phyloP scores from a whole-genome alignment of 805 yeast species.

The Komagataella kurtzmanii region DNA sequence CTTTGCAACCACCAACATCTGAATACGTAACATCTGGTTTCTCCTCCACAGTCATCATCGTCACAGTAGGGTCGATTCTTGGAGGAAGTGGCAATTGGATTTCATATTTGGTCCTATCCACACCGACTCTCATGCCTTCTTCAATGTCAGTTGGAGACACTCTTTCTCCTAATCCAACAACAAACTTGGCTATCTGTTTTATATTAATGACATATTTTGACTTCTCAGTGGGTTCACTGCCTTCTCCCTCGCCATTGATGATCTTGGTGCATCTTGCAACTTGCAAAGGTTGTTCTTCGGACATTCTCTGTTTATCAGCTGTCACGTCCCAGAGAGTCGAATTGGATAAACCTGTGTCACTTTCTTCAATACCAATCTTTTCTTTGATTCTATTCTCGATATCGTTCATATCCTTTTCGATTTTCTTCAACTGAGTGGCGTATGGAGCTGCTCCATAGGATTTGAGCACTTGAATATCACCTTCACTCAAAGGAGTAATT shows the following conservation, averaged over 20 bases:
- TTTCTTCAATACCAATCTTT: slow-evolving; percentile 86
- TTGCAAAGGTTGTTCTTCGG: slow-evolving; percentile 91
- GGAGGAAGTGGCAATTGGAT: slow-evolving; percentile 97
- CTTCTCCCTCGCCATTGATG: slow-evolving; percentile 44
- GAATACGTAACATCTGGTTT: slow-evolving; percentile 98
- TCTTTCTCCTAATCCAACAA: slow-evolving; percentile 90
- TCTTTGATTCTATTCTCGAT: slow-evolving; percentile 85
- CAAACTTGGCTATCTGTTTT: slow-evolving; percentile 96
- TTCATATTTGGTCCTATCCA: slow-evolving; percentile 92
- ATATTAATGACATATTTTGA: slow-evolving; percentile 90
- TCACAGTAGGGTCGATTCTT: slow-evolving; percentile 91
- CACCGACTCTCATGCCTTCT: slow-evolving; percentile 99
- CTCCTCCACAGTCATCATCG: slow-evolving; percentile 99
- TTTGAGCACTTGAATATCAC: slow-evolving; percentile 93
- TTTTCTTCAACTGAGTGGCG: slow-evolving; percentile 62
- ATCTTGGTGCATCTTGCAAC: slow-evolving; percentile 98
- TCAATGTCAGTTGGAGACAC: slow-evolving; percentile 98
- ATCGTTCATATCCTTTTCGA: slow-evolving; percentile 77
- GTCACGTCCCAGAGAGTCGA: slow-evolving; percentile 96
- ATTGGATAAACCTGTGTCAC: slow-evolving; percentile 96
- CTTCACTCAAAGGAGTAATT: slow-evolving; percentile 81
- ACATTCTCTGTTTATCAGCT: slow-evolving; percentile 90
- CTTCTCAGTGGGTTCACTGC: slow-evolving; percentile 32
- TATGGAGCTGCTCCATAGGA: slow-evolving; percentile 98
- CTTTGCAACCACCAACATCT: slow-evolving; percentile 98